Conservation (phyloP, 352 stramenopile genomes). For the Phytophthora cryptogea region DNA sequence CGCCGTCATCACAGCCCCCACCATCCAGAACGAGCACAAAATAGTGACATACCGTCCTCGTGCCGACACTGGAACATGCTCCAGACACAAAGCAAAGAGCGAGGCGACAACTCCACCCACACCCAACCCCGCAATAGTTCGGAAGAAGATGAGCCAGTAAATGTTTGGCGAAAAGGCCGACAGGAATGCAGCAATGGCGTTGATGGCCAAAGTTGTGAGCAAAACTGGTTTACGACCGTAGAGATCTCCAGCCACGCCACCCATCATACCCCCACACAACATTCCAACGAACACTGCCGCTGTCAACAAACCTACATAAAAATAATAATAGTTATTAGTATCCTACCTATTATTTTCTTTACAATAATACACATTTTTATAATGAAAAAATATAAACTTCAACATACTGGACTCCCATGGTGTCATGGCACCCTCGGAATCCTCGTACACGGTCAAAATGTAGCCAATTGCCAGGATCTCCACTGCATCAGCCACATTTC, state of each 20-base stretch:
- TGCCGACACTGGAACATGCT: slow-evolving; percentile 75
- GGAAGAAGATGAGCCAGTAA: slow-evolving; percentile 81
- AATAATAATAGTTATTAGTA: slow-evolving; percentile 2
- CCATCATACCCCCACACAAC: slow-evolving; percentile 79
- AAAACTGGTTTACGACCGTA: slow-evolving; percentile 84
- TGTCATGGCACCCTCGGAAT: slow-evolving; percentile 63
- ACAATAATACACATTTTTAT: not conserved
- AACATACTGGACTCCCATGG: slow-evolving; percentile 77
- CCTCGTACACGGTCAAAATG: slow-evolving; percentile 82
- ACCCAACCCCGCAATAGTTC: slow-evolving; percentile 61
- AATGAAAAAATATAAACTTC: slow-evolving; percentile 10
- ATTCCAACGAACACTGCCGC: slow-evolving; percentile 91
- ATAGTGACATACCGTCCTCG: slow-evolving; percentile 85
- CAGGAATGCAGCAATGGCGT: slow-evolving; percentile 71
- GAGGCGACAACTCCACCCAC: slow-evolving; percentile 88
- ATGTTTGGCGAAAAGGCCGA: slow-evolving; percentile 77
- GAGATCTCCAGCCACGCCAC: slow-evolving; percentile 75
- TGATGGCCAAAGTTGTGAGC: slow-evolving; percentile 78
- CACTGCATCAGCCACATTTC: slow-evolving; percentile 89
- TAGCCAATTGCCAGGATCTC: slow-evolving; percentile 92
- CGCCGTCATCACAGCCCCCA: slow-evolving; percentile 83
- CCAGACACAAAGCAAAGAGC: slow-evolving; percentile 86
- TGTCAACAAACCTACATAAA: slow-evolving; percentile 72
- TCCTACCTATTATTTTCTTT: slow-evolving; percentile 3
- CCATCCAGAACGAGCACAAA: slow-evolving; percentile 92